These are phyloP conservation scores for Candida piceae DNA, from an alignment of 805 yeast species.

Conservation along the genomic window DNA sequence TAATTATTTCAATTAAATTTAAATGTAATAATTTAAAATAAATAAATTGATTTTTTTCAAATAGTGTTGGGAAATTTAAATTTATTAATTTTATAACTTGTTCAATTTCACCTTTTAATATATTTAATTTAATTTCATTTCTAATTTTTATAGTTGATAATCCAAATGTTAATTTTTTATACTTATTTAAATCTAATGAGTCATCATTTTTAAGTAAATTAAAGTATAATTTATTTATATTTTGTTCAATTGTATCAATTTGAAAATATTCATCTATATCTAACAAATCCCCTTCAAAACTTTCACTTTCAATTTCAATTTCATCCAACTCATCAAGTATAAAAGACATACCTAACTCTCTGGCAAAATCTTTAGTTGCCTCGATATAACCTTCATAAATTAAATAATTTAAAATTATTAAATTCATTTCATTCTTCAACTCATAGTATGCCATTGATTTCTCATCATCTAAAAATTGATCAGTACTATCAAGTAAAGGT, in stretches of 20 bases:
- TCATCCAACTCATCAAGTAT: slow-evolving; percentile 25
- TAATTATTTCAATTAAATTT: slow-evolving; percentile 75
- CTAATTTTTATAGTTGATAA: slow-evolving; percentile 49
- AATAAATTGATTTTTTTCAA: slow-evolving; percentile 57
- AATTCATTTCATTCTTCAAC: slow-evolving; percentile 35
- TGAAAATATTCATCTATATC: slow-evolving; percentile 2
- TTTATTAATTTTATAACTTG: slow-evolving; percentile 53
- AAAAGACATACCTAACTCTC: slow-evolving; percentile 42
- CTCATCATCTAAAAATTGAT: background rate
- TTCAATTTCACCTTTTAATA: slow-evolving; percentile 57
- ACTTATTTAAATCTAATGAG: slow-evolving; percentile 11
- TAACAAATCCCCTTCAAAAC: background rate
- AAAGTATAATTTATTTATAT: slow-evolving; percentile 11
- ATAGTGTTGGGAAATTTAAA: slow-evolving; percentile 54
- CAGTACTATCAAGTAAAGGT: too few relatives aligned
- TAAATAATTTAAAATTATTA: slow-evolving; percentile 64
- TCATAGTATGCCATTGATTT: slow-evolving; percentile 9
- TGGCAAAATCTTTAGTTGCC: slow-evolving; percentile 58
- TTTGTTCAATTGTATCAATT: slow-evolving; percentile 8
- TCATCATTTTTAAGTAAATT: slow-evolving; percentile 6
- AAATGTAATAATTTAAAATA: slow-evolving; percentile 71
- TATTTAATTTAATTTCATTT: slow-evolving; percentile 45
- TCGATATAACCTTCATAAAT: slow-evolving; percentile 73
- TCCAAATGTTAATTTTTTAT: slow-evolving; percentile 30
- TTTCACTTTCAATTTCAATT: slow-evolving; percentile 2